phyloP scores from a whole-genome alignment of 1,284 basidiomycete species.

The Trichosporon sp. region DNA sequence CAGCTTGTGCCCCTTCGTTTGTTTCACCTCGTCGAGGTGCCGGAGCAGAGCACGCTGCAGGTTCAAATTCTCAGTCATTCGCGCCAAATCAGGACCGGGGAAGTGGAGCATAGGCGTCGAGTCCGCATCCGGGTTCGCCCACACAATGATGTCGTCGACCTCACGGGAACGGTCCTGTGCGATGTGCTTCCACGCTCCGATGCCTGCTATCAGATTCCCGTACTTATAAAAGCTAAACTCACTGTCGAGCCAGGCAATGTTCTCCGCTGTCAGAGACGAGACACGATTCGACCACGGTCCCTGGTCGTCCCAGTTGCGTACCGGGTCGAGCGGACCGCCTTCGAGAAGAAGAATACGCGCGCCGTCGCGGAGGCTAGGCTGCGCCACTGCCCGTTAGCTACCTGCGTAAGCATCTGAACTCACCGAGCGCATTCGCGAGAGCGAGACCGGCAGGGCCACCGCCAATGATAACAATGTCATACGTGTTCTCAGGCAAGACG shows the following conservation, averaged over 20 bases:
- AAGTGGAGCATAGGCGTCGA: slow-evolving; percentile 52
- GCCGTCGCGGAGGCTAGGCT: slow-evolving; percentile 24
- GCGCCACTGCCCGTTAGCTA: slow-evolving; percentile 27
- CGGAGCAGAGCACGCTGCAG: slow-evolving; percentile 77
- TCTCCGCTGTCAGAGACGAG: slow-evolving; percentile 82
- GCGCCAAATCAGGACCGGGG: slow-evolving; percentile 64
- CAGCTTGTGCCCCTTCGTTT: slow-evolving; percentile 13
- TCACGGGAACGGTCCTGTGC: slow-evolving; percentile 69
- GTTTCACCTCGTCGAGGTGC: slow-evolving; percentile 45
- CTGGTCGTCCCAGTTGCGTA: slow-evolving; percentile 67
- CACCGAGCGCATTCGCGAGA: slow-evolving; percentile 82
- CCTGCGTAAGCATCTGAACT: slow-evolving; percentile 30
- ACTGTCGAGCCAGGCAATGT: slow-evolving; percentile 77
- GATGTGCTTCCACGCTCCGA: slow-evolving; percentile 81
- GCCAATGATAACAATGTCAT: slow-evolving; percentile 89
- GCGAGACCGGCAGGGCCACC: slow-evolving; percentile 91
- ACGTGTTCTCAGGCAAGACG: slow-evolving; percentile 51
- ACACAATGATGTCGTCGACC: slow-evolving; percentile 87
- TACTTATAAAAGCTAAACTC: slow-evolving; percentile 33
- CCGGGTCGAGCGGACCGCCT: slow-evolving; percentile 70
- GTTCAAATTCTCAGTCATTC: slow-evolving; percentile 86
- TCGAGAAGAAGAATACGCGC: slow-evolving; percentile 70
- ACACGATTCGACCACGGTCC: slow-evolving; percentile 81
- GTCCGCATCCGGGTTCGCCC: slow-evolving; percentile 62
- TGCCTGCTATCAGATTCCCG: slow-evolving; percentile 61